phyloP scores from a whole-genome alignment of 306 rosid species.

The Quercus parvula region DNA sequence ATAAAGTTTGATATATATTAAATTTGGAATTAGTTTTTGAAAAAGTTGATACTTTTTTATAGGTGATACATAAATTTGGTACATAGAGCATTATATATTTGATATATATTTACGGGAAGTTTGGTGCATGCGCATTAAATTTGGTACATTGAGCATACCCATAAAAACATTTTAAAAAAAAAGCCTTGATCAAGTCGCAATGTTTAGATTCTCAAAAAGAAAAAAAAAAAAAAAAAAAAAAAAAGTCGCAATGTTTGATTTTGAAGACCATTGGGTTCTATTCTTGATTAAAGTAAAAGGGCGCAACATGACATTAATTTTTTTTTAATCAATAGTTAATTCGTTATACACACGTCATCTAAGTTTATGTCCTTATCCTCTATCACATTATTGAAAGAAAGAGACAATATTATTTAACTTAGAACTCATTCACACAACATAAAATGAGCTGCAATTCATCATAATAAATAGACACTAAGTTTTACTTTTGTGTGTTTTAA shows the following conservation, averaged over 20 bases:
- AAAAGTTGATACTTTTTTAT: not conserved
- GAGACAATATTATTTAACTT: too few species aligned
- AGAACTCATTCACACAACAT: too few species aligned
- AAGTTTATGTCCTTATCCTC: too few species aligned
- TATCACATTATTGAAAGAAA: too few species aligned
- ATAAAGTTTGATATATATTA: not conserved
- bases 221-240: not conserved
- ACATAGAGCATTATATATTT: too few species aligned
- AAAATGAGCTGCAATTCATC: too few species aligned
- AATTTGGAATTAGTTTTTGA: not conserved
- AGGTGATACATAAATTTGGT: not conserved
- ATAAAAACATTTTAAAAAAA: not conserved
- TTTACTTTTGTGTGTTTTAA: too few species aligned
- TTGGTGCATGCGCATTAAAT: not conserved
- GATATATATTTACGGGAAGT: not conserved
- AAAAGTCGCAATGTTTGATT: not conserved
- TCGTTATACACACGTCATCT: too few species aligned
- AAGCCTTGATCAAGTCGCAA: not conserved
- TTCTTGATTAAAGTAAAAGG: not conserved
- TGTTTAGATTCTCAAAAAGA: not conserved
- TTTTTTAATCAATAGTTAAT: too few species aligned
- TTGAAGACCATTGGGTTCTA: not conserved
- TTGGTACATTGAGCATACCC: too few species aligned
- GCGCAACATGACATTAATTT: too few species aligned
- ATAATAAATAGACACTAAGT: too few species aligned